Evolutionary conservation across 345 rosid species (phyloP), one percentile per base, ranked within the genome.

Genomic region (Abelmoschus esculentus): DNA sequence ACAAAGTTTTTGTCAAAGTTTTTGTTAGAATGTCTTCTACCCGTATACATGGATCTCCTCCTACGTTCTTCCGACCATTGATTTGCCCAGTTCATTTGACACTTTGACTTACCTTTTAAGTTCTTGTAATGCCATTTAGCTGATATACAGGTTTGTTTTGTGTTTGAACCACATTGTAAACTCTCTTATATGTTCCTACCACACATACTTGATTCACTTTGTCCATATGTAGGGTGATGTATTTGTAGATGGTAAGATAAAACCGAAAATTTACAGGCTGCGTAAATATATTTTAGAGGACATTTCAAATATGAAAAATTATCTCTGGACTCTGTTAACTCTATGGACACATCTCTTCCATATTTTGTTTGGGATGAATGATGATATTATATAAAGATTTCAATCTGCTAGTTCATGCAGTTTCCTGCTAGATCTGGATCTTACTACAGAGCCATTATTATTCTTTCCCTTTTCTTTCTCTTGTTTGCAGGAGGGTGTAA

Each of bases 401-500:
- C 34, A 26, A 58, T 22, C 11, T 57, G 15, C 34, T 12, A 5
- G 61, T 28, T 58, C 17, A 12, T 58, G 15, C 6, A 58, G 8
- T 58, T 11, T 5, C 7, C 9, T 38, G 42, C 42, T 38, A 38
- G 9, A 58, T 2, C 9, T 58, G n/a, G 15, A 58, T 57, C 3
- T 29, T 34, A 29, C 8, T 58, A n/a, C 17, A 29, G 61, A 57
- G 62, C 9, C 63, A 5, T 28, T 58, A 7, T 58, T 29, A 58
- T 32, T 12, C 2, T 28, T 58, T 9, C n/a, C 8, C 14, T 5
- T 29, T 28, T 12, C 29, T 59, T 28, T 17, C 4, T 58, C 34
- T 57, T 58, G 53, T 29, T 34, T 34, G 66, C 65, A 60, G 66
- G 65, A 60, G 70, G 97, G 97, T 71, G 85, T 75, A 72, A 86